A percentile compares a stretch with the other conserved stretches of the same genome.
Conservation (phyloP, 139 green algal species). For the Tetraselmis chui region DNA sequence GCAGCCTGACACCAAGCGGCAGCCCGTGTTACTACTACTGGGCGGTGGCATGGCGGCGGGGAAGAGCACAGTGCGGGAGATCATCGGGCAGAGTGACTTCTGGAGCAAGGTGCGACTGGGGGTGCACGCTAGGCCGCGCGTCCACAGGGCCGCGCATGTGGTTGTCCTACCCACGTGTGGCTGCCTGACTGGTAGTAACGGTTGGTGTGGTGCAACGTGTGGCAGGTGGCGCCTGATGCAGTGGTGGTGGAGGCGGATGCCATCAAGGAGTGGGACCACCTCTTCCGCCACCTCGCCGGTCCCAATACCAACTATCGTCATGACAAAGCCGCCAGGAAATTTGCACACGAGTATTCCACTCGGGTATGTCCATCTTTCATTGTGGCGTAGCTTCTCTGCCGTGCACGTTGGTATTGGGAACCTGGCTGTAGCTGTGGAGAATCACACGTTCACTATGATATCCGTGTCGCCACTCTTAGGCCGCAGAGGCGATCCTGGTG, state of each 20-base stretch:
- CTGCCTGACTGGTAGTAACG: conserved; percentile 37
- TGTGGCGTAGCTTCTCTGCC: too few relatives aligned
- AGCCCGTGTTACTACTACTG: conserved; percentile 36
- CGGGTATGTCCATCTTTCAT: not conserved
- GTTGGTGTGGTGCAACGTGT: conserved; percentile 47
- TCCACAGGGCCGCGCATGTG: not conserved
- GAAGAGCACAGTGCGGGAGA: conserved; percentile 45
- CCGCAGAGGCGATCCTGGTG: conserved; percentile 34
- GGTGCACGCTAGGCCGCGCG: not conserved
- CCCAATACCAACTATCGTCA: not conserved
- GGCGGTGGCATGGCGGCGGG: conserved; percentile 49
- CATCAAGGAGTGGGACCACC: conserved; percentile 41
- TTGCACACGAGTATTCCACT: conserved; percentile 48
- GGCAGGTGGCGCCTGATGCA: conserved; percentile 33
- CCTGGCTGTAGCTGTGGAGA: too few relatives aligned
- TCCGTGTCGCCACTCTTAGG: not conserved
- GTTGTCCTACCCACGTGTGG: conserved; percentile 21
- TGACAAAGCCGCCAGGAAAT: not conserved
- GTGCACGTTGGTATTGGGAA: too few relatives aligned
- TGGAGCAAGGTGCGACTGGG: conserved; percentile 33
- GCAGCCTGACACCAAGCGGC: conserved; percentile 7
- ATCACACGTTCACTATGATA: too few relatives aligned
- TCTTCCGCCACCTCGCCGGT: conserved; percentile 22
- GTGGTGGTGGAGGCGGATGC: conserved; percentile 49
- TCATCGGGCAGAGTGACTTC: conserved; percentile 38